Evolutionary conservation across 352 stramenopile species (phyloP).

Genomic region (Pythium rhizo-oryzae): DNA sequence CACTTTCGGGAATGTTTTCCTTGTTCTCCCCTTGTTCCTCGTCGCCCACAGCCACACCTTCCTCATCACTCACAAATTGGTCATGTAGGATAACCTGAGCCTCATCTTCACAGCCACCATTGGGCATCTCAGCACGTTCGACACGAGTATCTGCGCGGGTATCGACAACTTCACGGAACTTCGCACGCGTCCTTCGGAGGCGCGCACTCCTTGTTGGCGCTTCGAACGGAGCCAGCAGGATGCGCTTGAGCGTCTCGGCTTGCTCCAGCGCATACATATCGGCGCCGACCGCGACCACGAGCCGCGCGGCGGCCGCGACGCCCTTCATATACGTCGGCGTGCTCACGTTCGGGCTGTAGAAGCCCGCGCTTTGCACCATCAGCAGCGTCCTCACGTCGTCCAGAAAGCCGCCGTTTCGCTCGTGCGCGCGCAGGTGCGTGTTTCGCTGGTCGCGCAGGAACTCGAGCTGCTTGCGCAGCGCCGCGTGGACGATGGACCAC

Average conservation of each 20-base stretch:
- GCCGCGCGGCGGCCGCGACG: neutral
- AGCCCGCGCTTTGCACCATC: neutral
- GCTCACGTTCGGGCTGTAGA: neutral
- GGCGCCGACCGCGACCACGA: neutral
- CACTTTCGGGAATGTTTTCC: too few relatives aligned
- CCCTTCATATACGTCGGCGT: neutral
- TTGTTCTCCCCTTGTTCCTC: too few relatives aligned
- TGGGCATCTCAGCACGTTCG: too few relatives aligned
- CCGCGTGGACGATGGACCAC: neutral
- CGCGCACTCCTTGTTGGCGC: too few relatives aligned
- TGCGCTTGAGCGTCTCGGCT: neutral
- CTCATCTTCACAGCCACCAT: too few relatives aligned
- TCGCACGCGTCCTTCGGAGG: too few relatives aligned
- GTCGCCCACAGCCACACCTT: too few relatives aligned
- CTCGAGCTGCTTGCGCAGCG: conserved; percentile 2
- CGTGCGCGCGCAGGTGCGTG: neutral
- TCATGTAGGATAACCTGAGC: too few relatives aligned
- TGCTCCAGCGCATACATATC: neutral
- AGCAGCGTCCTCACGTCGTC: neutral
- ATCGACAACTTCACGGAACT: too few relatives aligned
- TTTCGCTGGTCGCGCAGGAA: neutral
- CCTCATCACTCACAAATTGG: too few relatives aligned
- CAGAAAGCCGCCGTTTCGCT: neutral
- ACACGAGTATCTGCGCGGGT: too few relatives aligned
- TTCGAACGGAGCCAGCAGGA: too few relatives aligned